Evolutionary conservation across 2,329 filamentous ascomycete species (phyloP).

Genomic region (Penicillium brevicompactum): DNA sequence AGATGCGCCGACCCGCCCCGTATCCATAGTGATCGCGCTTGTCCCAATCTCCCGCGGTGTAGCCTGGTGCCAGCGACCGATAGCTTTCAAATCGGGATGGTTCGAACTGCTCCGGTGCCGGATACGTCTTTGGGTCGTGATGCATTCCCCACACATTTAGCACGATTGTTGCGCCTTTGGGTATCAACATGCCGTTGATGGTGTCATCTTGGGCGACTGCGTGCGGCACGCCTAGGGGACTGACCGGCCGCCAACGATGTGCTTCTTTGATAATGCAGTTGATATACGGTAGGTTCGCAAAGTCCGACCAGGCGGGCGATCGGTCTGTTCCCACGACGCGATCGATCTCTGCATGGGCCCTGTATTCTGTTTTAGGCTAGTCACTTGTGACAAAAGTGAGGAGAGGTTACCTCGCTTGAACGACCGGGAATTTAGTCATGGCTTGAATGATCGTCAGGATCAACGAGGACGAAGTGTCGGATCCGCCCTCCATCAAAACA

Average conservation of each 20-base stretch:
- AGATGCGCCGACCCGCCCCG: constrained; percentile 33
- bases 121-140: too few relatives aligned
- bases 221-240: background rate
- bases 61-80: too few relatives aligned
- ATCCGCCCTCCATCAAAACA: constrained; percentile 1
- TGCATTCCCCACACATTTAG: too few relatives aligned
- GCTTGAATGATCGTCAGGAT: constrained; percentile 1
- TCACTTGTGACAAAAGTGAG: too few relatives aligned
- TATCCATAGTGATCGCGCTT: constrained; percentile 35
- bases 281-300: background rate
- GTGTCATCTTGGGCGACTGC: too few relatives aligned
- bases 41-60: background rate
- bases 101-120: too few relatives aligned
- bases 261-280: background rate
- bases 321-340: background rate
- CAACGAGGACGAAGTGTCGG: background rate
- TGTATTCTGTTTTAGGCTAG: too few relatives aligned
- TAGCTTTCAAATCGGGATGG: too few relatives aligned
- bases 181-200: too few relatives aligned
- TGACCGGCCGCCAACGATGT: background rate
- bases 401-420: too few relatives aligned
- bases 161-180: too few relatives aligned
- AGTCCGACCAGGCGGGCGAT: background rate
- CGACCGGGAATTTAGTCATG: background rate
- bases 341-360: background rate